A percentile compares a stretch with the other conserved stretches of the same genome.
phyloP scores from a whole-genome alignment of 1,284 basidiomycete genomes.

The Puccinia hordei region DNA sequence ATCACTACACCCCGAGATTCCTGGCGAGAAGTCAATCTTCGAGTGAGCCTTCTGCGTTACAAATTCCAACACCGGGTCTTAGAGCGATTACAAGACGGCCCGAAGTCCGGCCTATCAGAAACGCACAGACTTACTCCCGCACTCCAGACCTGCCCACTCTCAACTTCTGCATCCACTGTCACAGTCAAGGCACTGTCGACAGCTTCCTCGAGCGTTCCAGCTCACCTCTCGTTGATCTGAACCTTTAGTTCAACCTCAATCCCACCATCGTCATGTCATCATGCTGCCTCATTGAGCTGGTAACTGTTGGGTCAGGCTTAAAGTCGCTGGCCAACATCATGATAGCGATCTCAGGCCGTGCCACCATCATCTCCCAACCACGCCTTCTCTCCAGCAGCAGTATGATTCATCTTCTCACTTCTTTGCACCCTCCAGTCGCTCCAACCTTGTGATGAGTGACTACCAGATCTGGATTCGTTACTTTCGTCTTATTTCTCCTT shows the following conservation, averaged over 20 bases:
- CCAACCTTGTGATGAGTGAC: neutral
- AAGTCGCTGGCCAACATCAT: too few relatives aligned
- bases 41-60: neutral
- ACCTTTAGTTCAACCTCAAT: neutral
- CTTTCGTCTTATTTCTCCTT: neutral
- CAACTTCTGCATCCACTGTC: neutral
- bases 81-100: neutral
- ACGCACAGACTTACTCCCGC: neutral
- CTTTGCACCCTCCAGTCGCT: too few relatives aligned
- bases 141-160: neutral
- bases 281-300: neutral
- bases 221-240: neutral
- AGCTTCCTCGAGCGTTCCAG: neutral
- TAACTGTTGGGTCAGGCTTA: neutral
- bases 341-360: too few relatives aligned
- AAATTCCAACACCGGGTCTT: conserved; percentile 6
- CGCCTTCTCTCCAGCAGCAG: too few relatives aligned
- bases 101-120: neutral
- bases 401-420: too few relatives aligned
- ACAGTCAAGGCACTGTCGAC: neutral
- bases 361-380: too few relatives aligned
- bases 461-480: neutral
- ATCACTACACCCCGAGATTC: neutral
- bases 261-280: neutral
- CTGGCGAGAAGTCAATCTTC: neutral